Percentiles rank a stretch among this genome's conserved stretches.
These are phyloP conservation scores for Epichloe scottii DNA, from an alignment of 2,329 filamentous ascomycete genomes.

Conservation along the genomic window DNA sequence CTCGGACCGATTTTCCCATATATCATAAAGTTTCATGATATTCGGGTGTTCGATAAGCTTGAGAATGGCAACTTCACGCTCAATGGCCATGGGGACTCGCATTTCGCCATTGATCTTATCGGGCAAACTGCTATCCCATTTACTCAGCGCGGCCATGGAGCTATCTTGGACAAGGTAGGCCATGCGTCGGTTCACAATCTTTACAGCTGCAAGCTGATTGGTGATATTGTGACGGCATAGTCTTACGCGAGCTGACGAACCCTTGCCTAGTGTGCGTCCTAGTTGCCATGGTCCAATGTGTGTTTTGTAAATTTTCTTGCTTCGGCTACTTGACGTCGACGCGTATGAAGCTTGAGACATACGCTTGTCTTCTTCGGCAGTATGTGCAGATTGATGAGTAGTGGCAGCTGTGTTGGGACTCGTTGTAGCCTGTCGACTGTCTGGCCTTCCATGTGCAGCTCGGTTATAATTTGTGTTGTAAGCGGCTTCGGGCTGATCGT, in stretches of 20 bases:
- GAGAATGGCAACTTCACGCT: conserved; percentile 92
- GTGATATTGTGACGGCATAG: conserved; percentile 70
- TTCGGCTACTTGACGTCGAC: conserved; percentile 27
- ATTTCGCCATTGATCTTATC: conserved; percentile 47
- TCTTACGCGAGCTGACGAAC: conserved; percentile 78
- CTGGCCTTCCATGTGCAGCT: conserved; percentile 2
- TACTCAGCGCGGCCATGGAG: conserved; percentile 72
- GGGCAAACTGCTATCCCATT: conserved; percentile 49
- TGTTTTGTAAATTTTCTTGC: conserved; percentile 43
- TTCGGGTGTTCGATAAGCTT: conserved; percentile 92
- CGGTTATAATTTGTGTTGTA: conserved; percentile 5
- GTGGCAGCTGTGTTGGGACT: neutral
- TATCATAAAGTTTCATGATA: conserved; percentile 87
- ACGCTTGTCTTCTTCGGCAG: conserved; percentile 23
- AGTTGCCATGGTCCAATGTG: conserved; percentile 91
- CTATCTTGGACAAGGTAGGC: conserved; percentile 73
- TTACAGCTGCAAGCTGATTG: conserved; percentile 76
- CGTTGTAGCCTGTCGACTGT: neutral
- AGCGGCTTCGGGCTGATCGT: conserved; percentile 12
- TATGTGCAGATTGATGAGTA: conserved; percentile 15
- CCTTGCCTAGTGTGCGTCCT: conserved; percentile 77
- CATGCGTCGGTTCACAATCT: conserved; percentile 80
- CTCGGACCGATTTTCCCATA: conserved; percentile 94
- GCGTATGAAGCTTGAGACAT: conserved; percentile 29
- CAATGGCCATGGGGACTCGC: conserved; percentile 75